Percentiles rank a stretch among this genome's conserved stretches.
Evolutionary conservation across 495 filamentous ascomycete species (phyloP).

Genomic region (Talaromyces trachyspermus): DNA sequence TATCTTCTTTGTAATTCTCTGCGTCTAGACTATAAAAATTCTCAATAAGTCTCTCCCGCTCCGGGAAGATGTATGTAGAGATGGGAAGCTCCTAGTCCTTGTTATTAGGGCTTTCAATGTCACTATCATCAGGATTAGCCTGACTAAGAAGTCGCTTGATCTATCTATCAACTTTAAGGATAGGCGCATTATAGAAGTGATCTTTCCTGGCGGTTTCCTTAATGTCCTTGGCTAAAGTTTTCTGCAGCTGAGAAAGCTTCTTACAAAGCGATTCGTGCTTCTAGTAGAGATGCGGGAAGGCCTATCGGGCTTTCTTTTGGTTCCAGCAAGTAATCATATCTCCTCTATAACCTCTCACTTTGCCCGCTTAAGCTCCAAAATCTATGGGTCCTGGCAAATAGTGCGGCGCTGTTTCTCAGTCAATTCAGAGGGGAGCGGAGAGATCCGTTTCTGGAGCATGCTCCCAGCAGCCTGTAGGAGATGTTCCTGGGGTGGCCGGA

Average conservation of each 20-base stretch:
- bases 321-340: conserved; percentile 23
- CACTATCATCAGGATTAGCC: conserved; percentile 12
- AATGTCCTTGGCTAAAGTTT: conserved; percentile 16
- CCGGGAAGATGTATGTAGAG: conserved; percentile 19
- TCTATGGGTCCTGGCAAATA: conserved; percentile 18
- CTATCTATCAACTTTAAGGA: conserved; percentile 21
- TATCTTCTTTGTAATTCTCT: conserved; percentile 20
- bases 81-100: conserved; percentile 14
- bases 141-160: conserved; percentile 19
- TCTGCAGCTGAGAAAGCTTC: conserved; percentile 18
- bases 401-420: conserved; percentile 16
- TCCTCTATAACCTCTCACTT: conserved; percentile 25
- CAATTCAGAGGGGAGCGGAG: conserved; percentile 17
- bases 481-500: conserved; percentile 18
- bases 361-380: conserved; percentile 18
- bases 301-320: conserved; percentile 15
- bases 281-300: conserved; percentile 22
- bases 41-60: conserved; percentile 20
- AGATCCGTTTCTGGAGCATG: conserved; percentile 22
- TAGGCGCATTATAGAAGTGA: conserved; percentile 20
- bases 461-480: conserved; percentile 13
- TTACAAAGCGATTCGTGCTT: conserved; percentile 16
- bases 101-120: conserved; percentile 14
- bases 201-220: conserved; percentile 20
- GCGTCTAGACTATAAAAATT: conserved; percentile 22